Percentiles rank a stretch among this genome's conserved stretches.
Conservation (phyloP, 805 yeast species). For the Phaffomyces opuntiae region DNA sequence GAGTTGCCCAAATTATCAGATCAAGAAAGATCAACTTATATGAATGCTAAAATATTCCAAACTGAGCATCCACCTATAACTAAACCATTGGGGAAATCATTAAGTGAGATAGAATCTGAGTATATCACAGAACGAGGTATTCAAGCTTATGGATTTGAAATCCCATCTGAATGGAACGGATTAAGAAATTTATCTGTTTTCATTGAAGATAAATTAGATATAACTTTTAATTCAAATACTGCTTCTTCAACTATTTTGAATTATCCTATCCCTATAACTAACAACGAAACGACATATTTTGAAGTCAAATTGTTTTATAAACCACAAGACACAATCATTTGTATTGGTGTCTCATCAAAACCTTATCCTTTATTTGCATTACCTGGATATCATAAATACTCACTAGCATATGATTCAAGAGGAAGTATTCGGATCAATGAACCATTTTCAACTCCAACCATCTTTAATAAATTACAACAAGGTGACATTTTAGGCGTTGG, state of each 20-base stretch:
- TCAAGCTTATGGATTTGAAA: constrained; percentile 35
- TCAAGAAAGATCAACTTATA: constrained; percentile 34
- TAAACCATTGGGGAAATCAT: constrained; percentile 26
- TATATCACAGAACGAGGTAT: constrained; percentile 75
- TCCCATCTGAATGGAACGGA: constrained; percentile 29
- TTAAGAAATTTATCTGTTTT: constrained; percentile 36
- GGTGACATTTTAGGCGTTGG: constrained; percentile 97
- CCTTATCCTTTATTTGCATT: constrained; percentile 72
- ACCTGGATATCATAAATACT: constrained; percentile 67
- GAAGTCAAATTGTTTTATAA: constrained; percentile 72
- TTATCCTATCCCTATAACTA: constrained; percentile 38
- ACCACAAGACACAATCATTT: constrained; percentile 39
- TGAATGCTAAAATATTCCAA: constrained; percentile 32
- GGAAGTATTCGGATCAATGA: constrained; percentile 64
- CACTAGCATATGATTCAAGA: constrained; percentile 66
- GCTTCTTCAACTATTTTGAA: constrained; percentile 23
- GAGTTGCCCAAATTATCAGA: constrained; percentile 36
- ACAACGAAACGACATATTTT: constrained; percentile 44
- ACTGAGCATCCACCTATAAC: constrained; percentile 38
- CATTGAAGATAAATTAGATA: constrained; percentile 59
- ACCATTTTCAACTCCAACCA: constrained; percentile 41
- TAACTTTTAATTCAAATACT: constrained; percentile 26
- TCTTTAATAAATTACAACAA: constrained; percentile 44
- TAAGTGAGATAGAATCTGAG: constrained; percentile 84
- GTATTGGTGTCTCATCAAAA: constrained; percentile 61